Percentiles rank a stretch among this genome's conserved stretches.
Conservation (phyloP, 768 basidiomycete species). For the Boletus rubescentipes region DNA sequence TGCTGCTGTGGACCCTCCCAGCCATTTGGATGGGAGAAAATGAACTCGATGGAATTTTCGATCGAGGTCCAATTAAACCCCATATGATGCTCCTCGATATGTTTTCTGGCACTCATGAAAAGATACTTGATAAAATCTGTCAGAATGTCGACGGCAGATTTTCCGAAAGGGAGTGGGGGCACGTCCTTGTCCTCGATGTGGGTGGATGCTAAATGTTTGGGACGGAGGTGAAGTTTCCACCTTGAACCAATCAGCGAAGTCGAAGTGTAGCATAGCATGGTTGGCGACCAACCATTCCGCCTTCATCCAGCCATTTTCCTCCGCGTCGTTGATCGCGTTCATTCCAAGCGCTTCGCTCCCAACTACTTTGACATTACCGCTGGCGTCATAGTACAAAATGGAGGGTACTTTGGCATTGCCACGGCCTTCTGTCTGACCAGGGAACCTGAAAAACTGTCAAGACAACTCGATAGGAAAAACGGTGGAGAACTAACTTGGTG, state of each 20-base stretch:
- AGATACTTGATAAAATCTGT: slow-evolving; percentile 24
- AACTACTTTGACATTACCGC: background rate
- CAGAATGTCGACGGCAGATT: slow-evolving; percentile 17
- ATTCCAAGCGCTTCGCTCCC: background rate
- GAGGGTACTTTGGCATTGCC: slow-evolving; percentile 6
- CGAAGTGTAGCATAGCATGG: no score
- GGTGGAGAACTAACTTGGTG: background rate
- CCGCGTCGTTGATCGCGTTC: background rate
- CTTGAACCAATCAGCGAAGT: background rate
- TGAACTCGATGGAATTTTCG: slow-evolving; percentile 14
- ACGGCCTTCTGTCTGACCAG: background rate
- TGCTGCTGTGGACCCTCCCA: slow-evolving; percentile 28
- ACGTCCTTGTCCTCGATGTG: background rate
- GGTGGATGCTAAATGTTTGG: background rate
- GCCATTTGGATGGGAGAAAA: slow-evolving; percentile 30
- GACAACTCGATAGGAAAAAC: background rate
- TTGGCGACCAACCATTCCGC: slow-evolving; percentile 1
- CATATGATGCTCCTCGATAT: slow-evolving; percentile 16
- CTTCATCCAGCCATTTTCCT: background rate
- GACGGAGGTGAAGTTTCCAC: slow-evolving; percentile 2
- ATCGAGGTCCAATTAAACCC: slow-evolving; percentile 8
- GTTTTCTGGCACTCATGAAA: background rate
- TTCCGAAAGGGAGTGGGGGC: slow-evolving; percentile 1
- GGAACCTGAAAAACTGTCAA: background rate
- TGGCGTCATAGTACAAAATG: slow-evolving; percentile 1